These are phyloP conservation scores for Daldinia bambusicola DNA, from an alignment of 495 filamentous ascomycete genomes.

Conservation along the genomic window DNA sequence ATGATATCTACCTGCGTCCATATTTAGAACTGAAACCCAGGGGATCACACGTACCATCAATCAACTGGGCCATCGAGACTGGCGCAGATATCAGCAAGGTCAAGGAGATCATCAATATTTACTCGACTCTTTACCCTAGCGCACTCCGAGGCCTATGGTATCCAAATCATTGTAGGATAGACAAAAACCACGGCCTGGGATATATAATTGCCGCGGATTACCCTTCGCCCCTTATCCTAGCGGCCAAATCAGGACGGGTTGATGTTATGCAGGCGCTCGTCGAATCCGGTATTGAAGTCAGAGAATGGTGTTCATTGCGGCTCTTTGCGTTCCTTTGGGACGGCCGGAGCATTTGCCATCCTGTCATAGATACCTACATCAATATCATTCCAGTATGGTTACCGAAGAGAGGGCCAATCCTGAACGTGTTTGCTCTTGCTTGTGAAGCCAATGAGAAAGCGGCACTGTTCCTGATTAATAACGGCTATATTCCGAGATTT, in stretches of 20 bases:
- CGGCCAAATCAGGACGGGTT: neutral
- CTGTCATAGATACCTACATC: too few relatives aligned
- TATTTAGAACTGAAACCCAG: neutral
- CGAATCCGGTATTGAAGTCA: conserved; percentile 6
- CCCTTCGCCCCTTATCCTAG: conserved; percentile 9
- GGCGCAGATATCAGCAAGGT: conserved; percentile 9
- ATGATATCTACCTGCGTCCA: too few relatives aligned
- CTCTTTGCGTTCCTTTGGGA: too few relatives aligned
- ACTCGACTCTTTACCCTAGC: neutral
- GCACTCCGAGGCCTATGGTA: conserved; percentile 4
- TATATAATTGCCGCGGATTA: neutral
- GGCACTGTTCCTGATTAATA: conserved; percentile 9
- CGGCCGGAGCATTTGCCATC: too few relatives aligned
- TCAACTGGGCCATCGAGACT: conserved; percentile 4
- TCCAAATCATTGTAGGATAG: neutral
- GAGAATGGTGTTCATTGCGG: neutral
- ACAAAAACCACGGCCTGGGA: too few relatives aligned
- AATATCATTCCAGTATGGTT: too few relatives aligned
- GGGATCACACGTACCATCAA: neutral
- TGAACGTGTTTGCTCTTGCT: conserved; percentile 10
- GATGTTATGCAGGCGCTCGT: conserved; percentile 19
- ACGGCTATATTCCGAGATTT: neutral
- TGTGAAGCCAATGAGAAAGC: conserved; percentile 2
- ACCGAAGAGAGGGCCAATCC: too few relatives aligned
- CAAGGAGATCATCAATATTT: neutral